Percentiles rank a stretch among this genome's conserved stretches.
These are phyloP conservation scores for Tilletia setariae DNA, from an alignment of 1,284 basidiomycete species.

Conservation along the genomic window DNA sequence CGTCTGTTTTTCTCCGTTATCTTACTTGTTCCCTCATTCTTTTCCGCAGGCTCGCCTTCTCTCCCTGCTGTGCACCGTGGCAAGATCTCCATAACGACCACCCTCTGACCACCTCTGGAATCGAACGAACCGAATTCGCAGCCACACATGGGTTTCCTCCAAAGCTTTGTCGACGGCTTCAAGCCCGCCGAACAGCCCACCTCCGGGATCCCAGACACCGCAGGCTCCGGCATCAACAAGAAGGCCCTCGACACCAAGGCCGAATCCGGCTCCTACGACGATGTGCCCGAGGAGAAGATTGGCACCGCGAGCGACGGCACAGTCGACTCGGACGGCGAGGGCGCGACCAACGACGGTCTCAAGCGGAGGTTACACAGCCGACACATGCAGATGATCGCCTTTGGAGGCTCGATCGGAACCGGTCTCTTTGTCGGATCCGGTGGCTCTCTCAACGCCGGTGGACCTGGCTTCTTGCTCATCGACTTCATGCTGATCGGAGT, in stretches of 20 bases:
- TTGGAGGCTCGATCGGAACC: slow-evolving; percentile 46
- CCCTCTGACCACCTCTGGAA: no score
- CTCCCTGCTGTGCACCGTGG: no score
- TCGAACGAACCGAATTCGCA: no score
- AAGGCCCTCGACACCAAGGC: background rate
- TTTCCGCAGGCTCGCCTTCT: no score
- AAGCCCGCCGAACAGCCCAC: slow-evolving; percentile 29
- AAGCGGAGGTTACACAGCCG: slow-evolving; percentile 29
- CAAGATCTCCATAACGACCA: no score
- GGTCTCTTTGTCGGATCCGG: slow-evolving; percentile 49
- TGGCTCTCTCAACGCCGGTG: slow-evolving; percentile 34
- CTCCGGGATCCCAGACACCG: background rate
- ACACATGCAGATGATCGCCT: slow-evolving; percentile 43
- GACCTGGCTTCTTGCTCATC: slow-evolving; percentile 42
- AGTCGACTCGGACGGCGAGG: background rate
- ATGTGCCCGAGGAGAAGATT: background rate
- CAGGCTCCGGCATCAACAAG: slow-evolving; percentile 15
- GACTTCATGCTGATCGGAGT: slow-evolving; percentile 43
- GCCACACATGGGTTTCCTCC: slow-evolving; percentile 29
- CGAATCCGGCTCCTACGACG: background rate
- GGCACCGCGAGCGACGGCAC: background rate
- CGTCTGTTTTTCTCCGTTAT: no score
- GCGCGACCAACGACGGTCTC: slow-evolving; percentile 11
- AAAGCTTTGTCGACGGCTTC: slow-evolving; percentile 38
- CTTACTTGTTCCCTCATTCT: no score